Evolutionary conservation across 2,329 filamentous ascomycete species (phyloP).

Genomic region (Phaeophleospora eucalypticola): DNA sequence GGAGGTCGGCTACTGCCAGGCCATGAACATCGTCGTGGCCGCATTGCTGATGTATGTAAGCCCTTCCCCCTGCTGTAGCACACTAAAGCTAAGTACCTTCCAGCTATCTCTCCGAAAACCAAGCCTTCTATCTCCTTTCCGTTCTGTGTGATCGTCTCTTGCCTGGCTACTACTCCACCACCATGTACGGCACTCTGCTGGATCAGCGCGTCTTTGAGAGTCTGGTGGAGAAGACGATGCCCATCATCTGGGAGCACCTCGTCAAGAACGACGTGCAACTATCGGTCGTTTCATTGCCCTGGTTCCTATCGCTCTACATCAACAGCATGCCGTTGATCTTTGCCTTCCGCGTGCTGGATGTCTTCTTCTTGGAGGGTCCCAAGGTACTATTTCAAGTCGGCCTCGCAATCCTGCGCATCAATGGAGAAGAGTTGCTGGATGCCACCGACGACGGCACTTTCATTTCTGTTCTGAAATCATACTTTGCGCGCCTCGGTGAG

Average conservation of each 20-base stretch:
- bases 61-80: slow-evolving; percentile 5
- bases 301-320: slow-evolving; percentile 97
- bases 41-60: slow-evolving; percentile 76
- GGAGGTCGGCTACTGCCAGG: slow-evolving; percentile 96
- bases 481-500: slow-evolving; percentile 89
- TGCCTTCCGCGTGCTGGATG: slow-evolving; percentile 91
- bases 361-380: slow-evolving; percentile 96
- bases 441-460: slow-evolving; percentile 93
- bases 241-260: slow-evolving; percentile 96
- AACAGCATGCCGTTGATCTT: slow-evolving; percentile 99
- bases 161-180: slow-evolving; percentile 95
- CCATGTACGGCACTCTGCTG: slow-evolving; percentile 96
- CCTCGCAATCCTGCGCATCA: slow-evolving; percentile 92
- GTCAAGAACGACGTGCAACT: slow-evolving; percentile 94
- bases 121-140: slow-evolving; percentile 92
- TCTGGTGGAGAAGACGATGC: slow-evolving; percentile 98
- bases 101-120: slow-evolving; percentile 89
- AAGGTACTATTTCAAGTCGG: slow-evolving; percentile 98
- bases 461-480: slow-evolving; percentile 90
- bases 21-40: slow-evolving; percentile 99
- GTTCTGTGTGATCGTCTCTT: slow-evolving; percentile 87
- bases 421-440: slow-evolving; percentile 91
- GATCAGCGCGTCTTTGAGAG: slow-evolving; percentile 98
- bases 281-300: slow-evolving; percentile 92
- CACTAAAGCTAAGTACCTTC: slow-evolving; percentile 17